phyloP scores from a whole-genome alignment of 2,329 filamentous ascomycete species.

The Westerdykella aurantiaca region DNA sequence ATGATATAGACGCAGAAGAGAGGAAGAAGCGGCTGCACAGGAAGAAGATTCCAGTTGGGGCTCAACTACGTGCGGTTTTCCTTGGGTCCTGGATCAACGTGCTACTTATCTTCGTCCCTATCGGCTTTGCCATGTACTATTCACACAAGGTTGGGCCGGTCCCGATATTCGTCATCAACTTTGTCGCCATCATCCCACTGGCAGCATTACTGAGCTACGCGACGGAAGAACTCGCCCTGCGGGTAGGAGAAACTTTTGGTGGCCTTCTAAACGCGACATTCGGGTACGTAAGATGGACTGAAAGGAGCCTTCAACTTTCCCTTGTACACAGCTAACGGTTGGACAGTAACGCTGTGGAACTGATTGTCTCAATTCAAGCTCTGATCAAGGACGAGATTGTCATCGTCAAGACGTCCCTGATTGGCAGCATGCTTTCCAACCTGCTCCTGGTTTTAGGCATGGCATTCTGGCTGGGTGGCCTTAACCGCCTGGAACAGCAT shows the following conservation, averaged over 20 bases:
- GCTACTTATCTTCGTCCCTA: conserved; percentile 69
- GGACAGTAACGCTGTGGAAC: conserved; percentile 70
- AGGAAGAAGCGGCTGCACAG: conserved; percentile 27
- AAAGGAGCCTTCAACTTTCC: conserved; percentile 3
- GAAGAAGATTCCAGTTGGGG: conserved; percentile 31
- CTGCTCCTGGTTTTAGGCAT: conserved; percentile 83
- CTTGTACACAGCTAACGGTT: conserved; percentile 16
- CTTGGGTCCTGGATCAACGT: conserved; percentile 85
- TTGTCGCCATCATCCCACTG: conserved; percentile 85
- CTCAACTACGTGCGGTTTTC: conserved; percentile 65
- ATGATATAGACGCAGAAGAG: conserved; percentile 26
- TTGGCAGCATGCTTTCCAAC: conserved; percentile 89
- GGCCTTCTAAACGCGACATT: conserved; percentile 88
- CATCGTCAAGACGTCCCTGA: conserved; percentile 88
- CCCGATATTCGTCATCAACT: conserved; percentile 76
- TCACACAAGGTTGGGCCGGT: conserved; percentile 40
- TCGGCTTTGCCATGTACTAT: conserved; percentile 68
- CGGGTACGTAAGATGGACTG: conserved; percentile 50
- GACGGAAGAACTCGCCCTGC: conserved; percentile 81
- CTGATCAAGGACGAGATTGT: conserved; percentile 66
- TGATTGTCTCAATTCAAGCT: conserved; percentile 85
- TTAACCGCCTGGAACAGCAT: conserved; percentile 72
- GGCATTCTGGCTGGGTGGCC: conserved; percentile 83
- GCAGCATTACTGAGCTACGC: conserved; percentile 82
- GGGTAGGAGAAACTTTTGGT: conserved; percentile 74